Base-by-base conservation (phyloP, 345 rosid species). In the Populus pruinosa region DNA sequence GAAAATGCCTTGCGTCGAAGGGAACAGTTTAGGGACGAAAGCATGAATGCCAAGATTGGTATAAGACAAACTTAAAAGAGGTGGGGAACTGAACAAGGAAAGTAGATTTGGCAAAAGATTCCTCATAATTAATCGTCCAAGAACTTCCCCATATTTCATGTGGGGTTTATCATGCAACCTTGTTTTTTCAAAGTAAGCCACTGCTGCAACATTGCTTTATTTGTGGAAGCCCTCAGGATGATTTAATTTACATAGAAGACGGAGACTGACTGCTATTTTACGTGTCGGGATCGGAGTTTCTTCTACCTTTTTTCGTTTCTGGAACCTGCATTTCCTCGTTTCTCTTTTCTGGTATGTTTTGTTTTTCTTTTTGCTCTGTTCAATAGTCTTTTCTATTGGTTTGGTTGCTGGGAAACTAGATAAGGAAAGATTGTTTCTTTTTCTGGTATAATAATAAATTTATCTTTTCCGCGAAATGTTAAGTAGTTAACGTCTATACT, bases 21-120 rank as follows among this genome's bases (percentile, higher is more conserved):
- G 55, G 77, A 38, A 5, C 36, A 33, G 36, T 33, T 5, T 35
- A 23, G 20, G 69, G 36, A 72, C 23, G 75, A 76, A 75, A 69
- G 74, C 83, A 74, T 71, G 85, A 43, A 29, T 3, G 70, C n/a
- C 29, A 83, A 79, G 88, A 62, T 70, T 83, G 82, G 85, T 80
- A 86, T 75, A 83, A 70, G 81, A 81, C 84, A 43, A 67, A 64
- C 75, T 74, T 21, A 39, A 80, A 78, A 66, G 76, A 59, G 61
- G 49, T 72, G 36, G 43, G 47, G n/a, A 23, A 73, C 2, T 8
- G 31, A 5, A 8, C 7, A 44, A 80, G 8, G 9, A 73, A 27
- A 72, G 41, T 33, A 71, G 63, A 53, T 20, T 53, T 21, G n/a
- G 59, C 23, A 71, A 16, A 50, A 68, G 67, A 72, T 76, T 72